Base-by-base conservation (phyloP, 176 grass and related monocot species). In the Eragrostis curvula region DNA sequence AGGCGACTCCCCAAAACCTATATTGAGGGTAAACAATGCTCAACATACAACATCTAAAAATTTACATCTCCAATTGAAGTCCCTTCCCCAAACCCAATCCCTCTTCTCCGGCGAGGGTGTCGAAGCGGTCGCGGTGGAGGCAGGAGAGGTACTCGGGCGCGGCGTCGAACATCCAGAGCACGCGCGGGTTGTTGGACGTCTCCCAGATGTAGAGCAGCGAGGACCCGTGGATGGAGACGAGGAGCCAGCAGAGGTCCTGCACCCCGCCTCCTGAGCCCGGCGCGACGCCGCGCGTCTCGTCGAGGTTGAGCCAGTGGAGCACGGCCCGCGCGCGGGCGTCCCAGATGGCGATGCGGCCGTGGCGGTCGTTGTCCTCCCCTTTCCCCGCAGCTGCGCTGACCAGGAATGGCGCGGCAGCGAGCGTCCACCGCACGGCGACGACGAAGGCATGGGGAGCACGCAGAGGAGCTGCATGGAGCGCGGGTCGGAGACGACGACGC, bases 211-310 rank as follows among this genome's bases (percentile, higher is more conserved):
- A 89, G 73, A 98, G 82, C 65, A 98, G 88, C 8, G 90, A 98
- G 60, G 92, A 88, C 6, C 92, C 92, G 51, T 98, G 96, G 75
- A 98, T 91, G 28, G 90, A 91, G 3, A 82, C 96, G 36, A 98
- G 88, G 82, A 95, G 87, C 96, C 96, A 95, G 86, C 96, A 98
- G 21, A 98, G 71, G 84, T 98, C 96, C 92, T 95, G 90, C 13
- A 98, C 87, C 59, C 92, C 96, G 1, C 88, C 84, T 12, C 88
- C 23, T 51, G 92, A 79, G 55, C 71, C 79, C 9, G 85, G 75
- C 14, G 87, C 77, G 24, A 89, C 82, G 43, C 85, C 21, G 70
- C 83, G 86, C 5, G 85, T 29, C 49, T 82, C 83, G 58, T 98
- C 88, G 62, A 95, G 96, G 75, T 80, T 88, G 71, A 98, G 87